Conservation (phyloP, 805 yeast genomes). For the Candida alai region DNA sequence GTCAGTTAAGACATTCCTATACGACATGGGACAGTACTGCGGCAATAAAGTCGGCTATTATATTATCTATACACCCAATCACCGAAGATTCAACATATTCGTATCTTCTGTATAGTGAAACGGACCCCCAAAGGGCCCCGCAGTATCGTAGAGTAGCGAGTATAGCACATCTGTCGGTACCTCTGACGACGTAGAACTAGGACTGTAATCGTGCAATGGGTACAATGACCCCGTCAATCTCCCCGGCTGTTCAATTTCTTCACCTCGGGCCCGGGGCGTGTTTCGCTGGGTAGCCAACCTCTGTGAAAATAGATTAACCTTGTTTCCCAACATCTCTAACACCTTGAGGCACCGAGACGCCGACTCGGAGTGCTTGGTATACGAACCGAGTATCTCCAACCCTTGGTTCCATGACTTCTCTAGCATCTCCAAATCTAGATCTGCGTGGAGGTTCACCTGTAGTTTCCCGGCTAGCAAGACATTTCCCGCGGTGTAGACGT, state of each 20-base stretch:
- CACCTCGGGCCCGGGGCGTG: too few relatives aligned
- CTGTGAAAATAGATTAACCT: slow-evolving; percentile 6
- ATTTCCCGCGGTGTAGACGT: slow-evolving; percentile 18
- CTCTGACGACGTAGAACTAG: slow-evolving; percentile 8
- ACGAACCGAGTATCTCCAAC: slow-evolving; percentile 9
- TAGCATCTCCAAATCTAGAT: slow-evolving; percentile 6
- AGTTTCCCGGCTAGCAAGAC: slow-evolving; percentile 19
- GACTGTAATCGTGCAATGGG: slow-evolving; percentile 3
- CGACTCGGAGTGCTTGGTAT: slow-evolving; percentile 10
- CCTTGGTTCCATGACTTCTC: slow-evolving; percentile 9
- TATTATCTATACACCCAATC: too few relatives aligned
- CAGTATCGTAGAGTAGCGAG: slow-evolving; percentile 12
- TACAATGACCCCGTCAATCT: slow-evolving; percentile 1
- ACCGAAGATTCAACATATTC: slow-evolving; percentile 1
- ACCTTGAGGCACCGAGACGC: slow-evolving; percentile 12
- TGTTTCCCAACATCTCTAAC: slow-evolving; percentile 11
- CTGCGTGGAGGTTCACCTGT: slow-evolving; percentile 14
- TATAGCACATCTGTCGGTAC: slow-evolving; percentile 12
- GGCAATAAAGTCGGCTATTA: too few relatives aligned
- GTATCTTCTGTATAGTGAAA: slow-evolving; percentile 10
- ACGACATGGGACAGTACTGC: too few relatives aligned
- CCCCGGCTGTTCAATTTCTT: too few relatives aligned
- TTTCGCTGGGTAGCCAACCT: slow-evolving; percentile 5
- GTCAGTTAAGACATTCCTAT: too few relatives aligned
- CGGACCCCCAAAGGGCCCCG: slow-evolving; percentile 14